Evolutionary conservation across 1,284 basidiomycete species (phyloP).

Genomic region (Ceratobasidium sp.): DNA sequence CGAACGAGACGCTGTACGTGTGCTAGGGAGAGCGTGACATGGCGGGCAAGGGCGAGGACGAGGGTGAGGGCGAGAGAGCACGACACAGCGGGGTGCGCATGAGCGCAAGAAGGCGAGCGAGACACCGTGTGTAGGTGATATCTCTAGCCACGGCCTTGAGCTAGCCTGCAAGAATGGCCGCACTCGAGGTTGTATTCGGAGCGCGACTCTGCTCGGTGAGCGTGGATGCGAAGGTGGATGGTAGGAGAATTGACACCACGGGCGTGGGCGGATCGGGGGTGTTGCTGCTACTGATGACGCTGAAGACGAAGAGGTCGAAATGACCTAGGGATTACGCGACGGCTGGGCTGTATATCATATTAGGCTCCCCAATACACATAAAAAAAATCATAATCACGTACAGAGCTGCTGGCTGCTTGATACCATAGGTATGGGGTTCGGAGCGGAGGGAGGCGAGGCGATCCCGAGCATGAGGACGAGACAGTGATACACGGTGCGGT

Average conservation of each 20-base stretch:
- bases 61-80: too few relatives aligned
- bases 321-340: conserved; percentile 78
- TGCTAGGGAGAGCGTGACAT: too few relatives aligned
- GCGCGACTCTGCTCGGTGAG: conserved; percentile 55
- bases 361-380: background rate
- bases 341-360: conserved; percentile 53
- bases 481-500: conserved; percentile 36
- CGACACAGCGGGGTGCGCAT: too few relatives aligned
- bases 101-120: too few relatives aligned
- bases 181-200: conserved; percentile 28
- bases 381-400: conserved; percentile 14
- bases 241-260: conserved; percentile 57
- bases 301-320: conserved; percentile 61
- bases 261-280: conserved; percentile 69
- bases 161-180: conserved; percentile 22
- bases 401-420: conserved; percentile 23
- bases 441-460: background rate
- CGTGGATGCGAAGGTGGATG: conserved; percentile 59
- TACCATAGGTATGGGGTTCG: background rate
- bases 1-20: too few relatives aligned
- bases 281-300: conserved; percentile 42
- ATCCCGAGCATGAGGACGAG: conserved; percentile 14
- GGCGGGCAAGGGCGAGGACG: too few relatives aligned
- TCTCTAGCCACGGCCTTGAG: conserved; percentile 21
- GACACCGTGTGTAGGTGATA: too few relatives aligned